Conservation (phyloP, 768 basidiomycete species). For the Cyclocybe cylindracea region DNA sequence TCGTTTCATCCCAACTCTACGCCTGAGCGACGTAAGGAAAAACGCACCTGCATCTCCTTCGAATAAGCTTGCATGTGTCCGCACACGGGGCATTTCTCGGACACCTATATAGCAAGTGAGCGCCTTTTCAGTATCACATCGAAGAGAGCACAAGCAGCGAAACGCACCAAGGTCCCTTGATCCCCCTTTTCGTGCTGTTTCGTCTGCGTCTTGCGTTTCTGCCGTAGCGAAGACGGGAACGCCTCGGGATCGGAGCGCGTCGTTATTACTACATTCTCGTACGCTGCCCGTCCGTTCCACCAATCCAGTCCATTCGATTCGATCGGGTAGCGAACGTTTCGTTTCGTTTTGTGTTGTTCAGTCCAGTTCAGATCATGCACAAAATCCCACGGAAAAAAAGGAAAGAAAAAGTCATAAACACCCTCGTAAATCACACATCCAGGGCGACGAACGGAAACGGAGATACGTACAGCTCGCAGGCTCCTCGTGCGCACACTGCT, state of each 20-base stretch:
- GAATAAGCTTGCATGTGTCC: conserved; percentile 85
- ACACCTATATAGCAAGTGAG: conserved; percentile 51
- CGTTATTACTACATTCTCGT: conserved; percentile 87
- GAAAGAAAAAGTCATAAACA: not conserved
- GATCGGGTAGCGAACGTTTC: too few relatives aligned
- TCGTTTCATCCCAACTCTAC: not conserved
- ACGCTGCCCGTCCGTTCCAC: conserved; percentile 51
- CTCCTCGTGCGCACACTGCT: conserved; percentile 86
- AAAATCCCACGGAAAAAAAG: too few relatives aligned
- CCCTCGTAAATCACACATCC: conserved; percentile 1
- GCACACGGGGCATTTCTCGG: conserved; percentile 88
- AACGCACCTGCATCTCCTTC: conserved; percentile 80
- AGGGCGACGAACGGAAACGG: too few relatives aligned
- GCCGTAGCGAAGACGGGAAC: conserved; percentile 85
- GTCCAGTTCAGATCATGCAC: too few relatives aligned
- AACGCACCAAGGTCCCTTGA: conserved; percentile 52
- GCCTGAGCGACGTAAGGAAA: not conserved
- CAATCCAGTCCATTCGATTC: not conserved
- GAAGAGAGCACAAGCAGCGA: not conserved
- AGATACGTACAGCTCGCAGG: conserved; percentile 81
- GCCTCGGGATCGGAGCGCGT: conserved; percentile 94
- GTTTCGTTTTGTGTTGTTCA: too few relatives aligned
- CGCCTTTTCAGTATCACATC: not conserved
- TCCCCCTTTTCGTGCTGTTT: conserved; percentile 74
- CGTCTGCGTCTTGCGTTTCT: conserved; percentile 89